phyloP scores from a whole-genome alignment of 2,329 filamentous ascomycete species.

The Eurotiales sp. region DNA sequence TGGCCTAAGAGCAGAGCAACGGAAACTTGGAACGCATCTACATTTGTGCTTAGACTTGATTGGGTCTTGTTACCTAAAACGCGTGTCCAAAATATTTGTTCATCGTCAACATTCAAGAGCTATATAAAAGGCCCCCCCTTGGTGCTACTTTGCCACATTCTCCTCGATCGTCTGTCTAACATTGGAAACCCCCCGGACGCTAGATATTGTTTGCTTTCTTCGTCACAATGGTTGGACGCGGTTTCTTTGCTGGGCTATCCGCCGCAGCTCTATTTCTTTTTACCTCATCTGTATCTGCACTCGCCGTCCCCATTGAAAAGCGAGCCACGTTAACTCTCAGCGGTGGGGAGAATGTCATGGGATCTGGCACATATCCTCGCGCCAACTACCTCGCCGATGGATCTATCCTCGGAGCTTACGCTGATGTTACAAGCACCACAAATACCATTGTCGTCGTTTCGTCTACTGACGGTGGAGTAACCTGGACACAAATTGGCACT shows the following conservation, averaged over 20 bases:
- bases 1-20: too few relatives aligned
- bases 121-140: too few relatives aligned
- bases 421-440: not conserved
- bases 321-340: not conserved
- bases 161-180: too few relatives aligned
- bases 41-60: too few relatives aligned
- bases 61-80: too few relatives aligned
- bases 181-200: too few relatives aligned
- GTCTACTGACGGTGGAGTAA: not conserved
- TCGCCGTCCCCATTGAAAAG: not conserved
- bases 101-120: too few relatives aligned
- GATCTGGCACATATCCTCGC: slow-evolving; percentile 4
- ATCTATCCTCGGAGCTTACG: not conserved
- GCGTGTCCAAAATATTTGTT: too few relatives aligned
- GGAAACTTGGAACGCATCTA: too few relatives aligned
- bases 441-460: not conserved
- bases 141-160: too few relatives aligned
- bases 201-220: too few relatives aligned
- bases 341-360: not conserved
- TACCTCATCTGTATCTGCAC: not conserved
- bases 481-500: not conserved
- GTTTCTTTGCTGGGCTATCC: slow-evolving; percentile 1
- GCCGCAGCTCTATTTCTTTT: slow-evolving; percentile 1
- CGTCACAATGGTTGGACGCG: not conserved
- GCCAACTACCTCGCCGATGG: slow-evolving; percentile 6